These are phyloP conservation scores for Peronosclerospora sorghi DNA, from an alignment of 352 stramenopile genomes.

Conservation along the genomic window DNA sequence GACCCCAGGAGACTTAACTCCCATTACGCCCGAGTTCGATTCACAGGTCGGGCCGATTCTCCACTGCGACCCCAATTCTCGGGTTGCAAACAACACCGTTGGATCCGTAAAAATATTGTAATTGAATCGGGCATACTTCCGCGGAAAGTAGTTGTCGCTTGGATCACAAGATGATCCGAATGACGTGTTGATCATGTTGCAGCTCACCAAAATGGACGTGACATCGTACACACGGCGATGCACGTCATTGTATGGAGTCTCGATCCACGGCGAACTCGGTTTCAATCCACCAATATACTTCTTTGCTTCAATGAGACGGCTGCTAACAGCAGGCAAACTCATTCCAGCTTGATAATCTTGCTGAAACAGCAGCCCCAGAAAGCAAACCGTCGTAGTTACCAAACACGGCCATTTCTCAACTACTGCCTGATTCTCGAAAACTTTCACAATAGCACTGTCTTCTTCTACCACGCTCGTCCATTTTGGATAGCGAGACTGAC, in stretches of 20 bases:
- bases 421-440: constrained; percentile 34
- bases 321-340: constrained; percentile 27
- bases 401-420: constrained; percentile 45
- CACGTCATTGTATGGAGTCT: constrained; percentile 24
- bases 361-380: constrained; percentile 47
- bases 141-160: constrained; percentile 15
- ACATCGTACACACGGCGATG: constrained; percentile 61
- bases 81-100: constrained; percentile 16
- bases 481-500: constrained; percentile 2
- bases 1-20: not conserved
- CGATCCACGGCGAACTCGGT: constrained; percentile 7
- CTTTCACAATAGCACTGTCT: constrained; percentile 31
- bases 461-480: constrained; percentile 18
- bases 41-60: constrained; percentile 1
- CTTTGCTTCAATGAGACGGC: constrained; percentile 36
- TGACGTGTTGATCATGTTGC: constrained; percentile 32
- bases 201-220: constrained; percentile 43
- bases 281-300: constrained; percentile 13
- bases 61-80: constrained; percentile 1
- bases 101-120: constrained; percentile 35
- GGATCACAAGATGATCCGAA: constrained; percentile 3
- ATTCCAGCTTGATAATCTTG: constrained; percentile 17
- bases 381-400: constrained; percentile 36
- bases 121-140: constrained; percentile 51
- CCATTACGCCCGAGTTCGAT: not conserved